Conservation (phyloP, 768 basidiomycete genomes). For the Tricholoma bakamatsutake region DNA sequence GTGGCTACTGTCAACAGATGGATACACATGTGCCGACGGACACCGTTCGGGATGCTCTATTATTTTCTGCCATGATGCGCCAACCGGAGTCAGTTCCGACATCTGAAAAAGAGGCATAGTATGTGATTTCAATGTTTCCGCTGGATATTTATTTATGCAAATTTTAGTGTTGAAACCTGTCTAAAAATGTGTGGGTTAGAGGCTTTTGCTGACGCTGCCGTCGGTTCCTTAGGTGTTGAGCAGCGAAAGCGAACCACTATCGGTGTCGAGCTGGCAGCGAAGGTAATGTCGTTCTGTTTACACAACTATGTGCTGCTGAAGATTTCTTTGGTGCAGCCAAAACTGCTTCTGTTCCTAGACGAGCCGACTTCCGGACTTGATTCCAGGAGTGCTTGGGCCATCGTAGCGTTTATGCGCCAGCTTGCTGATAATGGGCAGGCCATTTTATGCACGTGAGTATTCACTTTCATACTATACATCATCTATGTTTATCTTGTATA, state of each 20-base stretch:
- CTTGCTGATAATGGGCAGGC: constrained; percentile 81
- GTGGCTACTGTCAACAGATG: constrained; percentile 81
- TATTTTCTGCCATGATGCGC: constrained; percentile 74
- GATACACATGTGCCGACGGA: constrained; percentile 71
- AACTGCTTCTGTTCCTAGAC: constrained; percentile 78
- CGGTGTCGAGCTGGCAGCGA: constrained; percentile 82
- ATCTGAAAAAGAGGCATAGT: constrained; percentile 78
- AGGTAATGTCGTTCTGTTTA: constrained; percentile 34
- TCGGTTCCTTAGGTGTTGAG: constrained; percentile 64
- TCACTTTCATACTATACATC: too few species aligned
- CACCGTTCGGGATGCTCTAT: constrained; percentile 77
- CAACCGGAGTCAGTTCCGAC: constrained; percentile 61
- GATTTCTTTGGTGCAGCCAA: constrained; percentile 38
- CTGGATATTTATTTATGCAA: not conserved
- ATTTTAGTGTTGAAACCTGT: constrained; percentile 10
- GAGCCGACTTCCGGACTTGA: constrained; percentile 88
- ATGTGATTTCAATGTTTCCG: constrained; percentile 14
- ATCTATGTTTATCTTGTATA: too few species aligned
- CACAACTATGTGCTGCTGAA: not conserved
- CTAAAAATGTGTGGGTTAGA: constrained; percentile 56
- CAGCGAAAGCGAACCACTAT: constrained; percentile 81
- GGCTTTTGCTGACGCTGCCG: constrained; percentile 59
- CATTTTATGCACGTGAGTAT: constrained; percentile 75
- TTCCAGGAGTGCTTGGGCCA: constrained; percentile 84
- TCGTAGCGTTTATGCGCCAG: constrained; percentile 66